Evolutionary conservation across 306 rosid genomes (phyloP), one percentile per base, ranked within the genome.

Genomic region (Quercus suber): DNA sequence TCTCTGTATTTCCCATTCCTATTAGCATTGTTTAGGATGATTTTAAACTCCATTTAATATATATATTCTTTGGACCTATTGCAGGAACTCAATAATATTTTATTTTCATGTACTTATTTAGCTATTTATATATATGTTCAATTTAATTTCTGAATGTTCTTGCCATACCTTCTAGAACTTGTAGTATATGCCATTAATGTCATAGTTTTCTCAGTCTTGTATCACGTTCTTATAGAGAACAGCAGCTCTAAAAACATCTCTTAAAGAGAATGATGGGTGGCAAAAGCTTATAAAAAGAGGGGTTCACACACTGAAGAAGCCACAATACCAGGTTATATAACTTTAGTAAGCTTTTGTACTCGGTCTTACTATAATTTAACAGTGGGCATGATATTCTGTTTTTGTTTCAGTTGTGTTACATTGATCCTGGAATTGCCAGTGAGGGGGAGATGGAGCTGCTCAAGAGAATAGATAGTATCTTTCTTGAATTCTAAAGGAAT

Each of bases 401-500:
- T 82, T 59, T 77, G 52, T 87, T 89, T 82, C 94, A 90, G 93
- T 74, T 92, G 86, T 92, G 97, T 74, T 92, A 84, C 79, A 87
- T 94, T 83, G 96, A 92, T 80, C 87, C 90, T 58, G 97, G 97
- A 81, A 72, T 94, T 70, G 89, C 92, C 73, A 73, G 81, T 69
- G 83, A 69, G 74, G 89, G 78, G 77, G 94, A 90, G 78, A 65
- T 87, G 81, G 89, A 89, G 78, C 77, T 75, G 59, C 94, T 94
- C 68, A 90, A 87, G 89, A 89, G 89, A 72, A 81, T 94, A 61
- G 83, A 90, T 59, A 89, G 92, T 63, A 73, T 72, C 67, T 92
- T 94, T 84, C 86, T 89, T 84, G 94, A 89, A 84, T 64, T 90
- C 52, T 90, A 89, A 71, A 59, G 75, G 56, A 83, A 53, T 61